Percentiles rank a stretch among this genome's conserved stretches.
Conservation (phyloP, 805 yeast species). For the Saccharomycopsis oosterbeekiorum region DNA sequence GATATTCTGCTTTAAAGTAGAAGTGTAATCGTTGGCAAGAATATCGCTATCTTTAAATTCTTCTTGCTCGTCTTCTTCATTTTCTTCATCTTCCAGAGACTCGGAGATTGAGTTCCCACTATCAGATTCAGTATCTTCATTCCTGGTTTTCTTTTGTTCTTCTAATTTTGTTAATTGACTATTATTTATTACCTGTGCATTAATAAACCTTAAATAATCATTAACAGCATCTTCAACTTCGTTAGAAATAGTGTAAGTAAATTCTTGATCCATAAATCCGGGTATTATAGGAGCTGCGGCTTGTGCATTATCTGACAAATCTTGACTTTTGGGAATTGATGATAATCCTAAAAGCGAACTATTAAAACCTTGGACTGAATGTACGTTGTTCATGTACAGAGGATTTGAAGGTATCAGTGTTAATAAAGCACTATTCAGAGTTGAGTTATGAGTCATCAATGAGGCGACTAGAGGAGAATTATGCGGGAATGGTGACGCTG, state of each 20-base stretch:
- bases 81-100: background rate
- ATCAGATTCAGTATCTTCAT: background rate
- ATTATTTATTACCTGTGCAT: no score
- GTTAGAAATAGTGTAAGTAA: background rate
- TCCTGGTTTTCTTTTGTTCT: background rate
- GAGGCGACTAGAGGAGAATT: background rate
- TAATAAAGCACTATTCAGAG: background rate
- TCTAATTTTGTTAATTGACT: background rate
- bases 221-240: background rate
- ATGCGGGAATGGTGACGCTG: background rate
- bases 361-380: background rate
- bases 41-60: background rate
- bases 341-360: background rate
- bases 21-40: background rate
- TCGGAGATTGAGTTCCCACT: background rate
- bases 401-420: background rate
- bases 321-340: background rate
- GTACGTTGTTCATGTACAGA: background rate
- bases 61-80: background rate
- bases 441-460: background rate
- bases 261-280: background rate
- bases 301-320: background rate
- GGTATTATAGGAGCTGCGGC: background rate
- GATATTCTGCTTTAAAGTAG: background rate
- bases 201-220: background rate